phyloP scores from a whole-genome alignment of 805 yeast species.

The Scheffersomyces ergatensis region DNA sequence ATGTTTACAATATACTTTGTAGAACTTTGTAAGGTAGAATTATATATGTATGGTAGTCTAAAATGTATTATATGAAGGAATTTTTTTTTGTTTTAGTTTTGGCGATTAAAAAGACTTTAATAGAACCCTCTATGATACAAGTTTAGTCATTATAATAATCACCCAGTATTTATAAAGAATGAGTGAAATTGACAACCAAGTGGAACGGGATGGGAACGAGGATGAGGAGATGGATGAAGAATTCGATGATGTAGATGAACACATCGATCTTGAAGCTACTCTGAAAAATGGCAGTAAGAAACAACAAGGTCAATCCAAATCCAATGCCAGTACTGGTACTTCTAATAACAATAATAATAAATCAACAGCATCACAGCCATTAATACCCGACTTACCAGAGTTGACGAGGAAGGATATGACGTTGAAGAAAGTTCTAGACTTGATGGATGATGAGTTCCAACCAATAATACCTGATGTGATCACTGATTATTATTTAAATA shows the following conservation, averaged over 20 bases:
- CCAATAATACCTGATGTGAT: conserved; percentile 97
- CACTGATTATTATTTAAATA: conserved; percentile 84
- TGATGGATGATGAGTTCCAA: conserved; percentile 86
- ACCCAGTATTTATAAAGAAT: neutral
- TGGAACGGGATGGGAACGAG: neutral
- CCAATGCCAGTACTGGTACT: neutral
- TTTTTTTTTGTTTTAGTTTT: too few species aligned
- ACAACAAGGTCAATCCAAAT: neutral
- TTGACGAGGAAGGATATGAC: conserved; percentile 77
- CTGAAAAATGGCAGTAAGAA: neutral
- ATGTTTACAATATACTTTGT: conserved; percentile 42
- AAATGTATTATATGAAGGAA: neutral
- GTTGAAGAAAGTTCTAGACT: conserved; percentile 74
- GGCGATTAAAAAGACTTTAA: too few species aligned
- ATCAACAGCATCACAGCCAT: conserved; percentile 2
- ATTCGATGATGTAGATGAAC: conserved; percentile 19
- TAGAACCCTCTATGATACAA: too few species aligned
- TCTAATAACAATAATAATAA: conserved; percentile 2
- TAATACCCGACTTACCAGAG: conserved; percentile 59
- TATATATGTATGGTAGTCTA: neutral
- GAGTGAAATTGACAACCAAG: neutral
- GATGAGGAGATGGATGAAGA: conserved; percentile 21
- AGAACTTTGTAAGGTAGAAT: too few species aligned
- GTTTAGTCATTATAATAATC: too few species aligned
- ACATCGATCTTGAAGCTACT: conserved; percentile 1